phyloP scores from a whole-genome alignment of 768 basidiomycete species.

The Albatrellus ellisii region DNA sequence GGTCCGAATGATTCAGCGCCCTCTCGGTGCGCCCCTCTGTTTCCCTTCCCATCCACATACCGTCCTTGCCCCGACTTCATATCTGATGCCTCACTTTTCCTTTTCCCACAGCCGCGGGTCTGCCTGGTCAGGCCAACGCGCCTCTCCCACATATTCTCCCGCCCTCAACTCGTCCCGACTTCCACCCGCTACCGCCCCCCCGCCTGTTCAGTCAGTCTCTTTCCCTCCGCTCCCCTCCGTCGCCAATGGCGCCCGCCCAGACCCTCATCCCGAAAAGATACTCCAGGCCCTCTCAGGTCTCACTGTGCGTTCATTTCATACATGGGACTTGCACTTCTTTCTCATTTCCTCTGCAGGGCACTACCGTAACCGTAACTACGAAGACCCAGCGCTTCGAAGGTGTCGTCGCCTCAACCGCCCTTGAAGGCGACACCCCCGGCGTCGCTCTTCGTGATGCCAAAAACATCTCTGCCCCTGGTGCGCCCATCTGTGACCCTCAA shows the following conservation, averaged over 20 bases:
- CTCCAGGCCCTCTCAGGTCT: conserved; percentile 56
- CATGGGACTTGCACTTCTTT: conserved; percentile 9
- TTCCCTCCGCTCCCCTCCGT: conserved; percentile 20
- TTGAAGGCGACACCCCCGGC: conserved; percentile 57
- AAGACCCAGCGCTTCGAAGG: conserved; percentile 72
- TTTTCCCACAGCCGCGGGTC: conserved; percentile 23
- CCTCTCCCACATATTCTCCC: conserved; percentile 62
- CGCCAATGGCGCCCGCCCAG: conserved; percentile 22
- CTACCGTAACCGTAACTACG: conserved; percentile 62
- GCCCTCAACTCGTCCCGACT: conserved; percentile 26
- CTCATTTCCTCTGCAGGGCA: conserved; percentile 35
- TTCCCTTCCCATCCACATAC: conserved; percentile 8
- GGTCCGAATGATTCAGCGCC: conserved; percentile 32
- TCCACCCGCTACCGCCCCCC: conserved; percentile 27
- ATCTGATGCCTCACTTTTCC: neutral
- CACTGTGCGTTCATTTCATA: conserved; percentile 54
- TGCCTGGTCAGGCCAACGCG: conserved; percentile 57
- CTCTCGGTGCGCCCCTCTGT: conserved; percentile 31
- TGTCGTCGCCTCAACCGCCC: conserved; percentile 42
- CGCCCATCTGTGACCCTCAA: conserved; percentile 53
- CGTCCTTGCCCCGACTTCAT: neutral
- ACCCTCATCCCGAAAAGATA: conserved; percentile 40
- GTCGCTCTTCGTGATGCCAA: conserved; percentile 69
- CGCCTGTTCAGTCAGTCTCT: conserved; percentile 23
- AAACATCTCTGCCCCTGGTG: conserved; percentile 53